Evolutionary conservation across 306 rosid species (phyloP).

Genomic region (Cercis canadensis): DNA sequence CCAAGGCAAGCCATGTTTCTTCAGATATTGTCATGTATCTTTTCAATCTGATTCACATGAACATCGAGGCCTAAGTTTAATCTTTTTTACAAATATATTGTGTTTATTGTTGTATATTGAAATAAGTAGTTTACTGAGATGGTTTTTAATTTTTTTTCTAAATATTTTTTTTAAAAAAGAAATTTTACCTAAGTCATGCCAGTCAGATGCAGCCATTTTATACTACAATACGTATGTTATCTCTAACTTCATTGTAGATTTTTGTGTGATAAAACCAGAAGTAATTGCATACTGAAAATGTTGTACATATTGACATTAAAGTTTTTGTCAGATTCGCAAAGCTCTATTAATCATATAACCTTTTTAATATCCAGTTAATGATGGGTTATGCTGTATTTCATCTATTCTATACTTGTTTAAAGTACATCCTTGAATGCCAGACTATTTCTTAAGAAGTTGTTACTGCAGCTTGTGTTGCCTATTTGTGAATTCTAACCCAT

Average conservation of each 20-base stretch:
- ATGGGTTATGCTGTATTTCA: no score
- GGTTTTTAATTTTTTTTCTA: not conserved
- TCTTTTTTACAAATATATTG: not conserved
- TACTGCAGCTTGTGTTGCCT: no score
- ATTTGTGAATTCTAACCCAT: no score
- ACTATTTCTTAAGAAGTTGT: not conserved
- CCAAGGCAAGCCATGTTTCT: conserved; percentile 62
- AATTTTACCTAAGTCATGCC: not conserved
- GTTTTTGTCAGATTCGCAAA: not conserved
- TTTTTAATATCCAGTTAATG: conserved; percentile 6
- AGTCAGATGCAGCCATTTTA: conserved; percentile 18
- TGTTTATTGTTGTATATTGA: not conserved
- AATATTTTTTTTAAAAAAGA: no score
- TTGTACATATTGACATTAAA: not conserved
- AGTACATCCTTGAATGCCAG: not conserved
- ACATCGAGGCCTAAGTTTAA: not conserved
- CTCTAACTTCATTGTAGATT: conserved; percentile 7
- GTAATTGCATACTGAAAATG: conserved; percentile 6
- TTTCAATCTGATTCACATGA: conserved; percentile 22
- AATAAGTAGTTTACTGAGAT: conserved; percentile 11
- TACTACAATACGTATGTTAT: not conserved
- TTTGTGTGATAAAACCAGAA: conserved; percentile 9
- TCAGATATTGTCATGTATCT: conserved; percentile 15
- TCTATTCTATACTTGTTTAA: no score
- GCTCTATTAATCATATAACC: not conserved